Evolutionary conservation across 805 yeast genomes (phyloP), one percentile per base, ranked within the genome.

Genomic region (Ogataea glucozyma): DNA sequence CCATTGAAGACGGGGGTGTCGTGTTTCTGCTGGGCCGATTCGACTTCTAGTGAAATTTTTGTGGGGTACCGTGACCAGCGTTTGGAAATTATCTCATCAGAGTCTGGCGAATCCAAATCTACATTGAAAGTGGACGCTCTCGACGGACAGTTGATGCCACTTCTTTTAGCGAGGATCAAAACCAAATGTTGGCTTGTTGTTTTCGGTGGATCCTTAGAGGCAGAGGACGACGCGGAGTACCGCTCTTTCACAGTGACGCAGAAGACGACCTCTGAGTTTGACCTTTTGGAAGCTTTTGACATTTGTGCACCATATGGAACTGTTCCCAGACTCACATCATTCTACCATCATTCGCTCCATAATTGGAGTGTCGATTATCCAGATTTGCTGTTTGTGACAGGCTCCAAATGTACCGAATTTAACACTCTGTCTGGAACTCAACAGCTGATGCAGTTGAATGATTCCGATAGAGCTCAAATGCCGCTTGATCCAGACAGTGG

Each of bases 401-500:
- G 84, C 2, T 76, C 89, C 0, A 72, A 79, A 18, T 78, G 93
- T 0, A 71, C 85, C 3, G 96, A 86, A 41, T 55, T 85, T 12
- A 63, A 76, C 6, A 63, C 82, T 1, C 45, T 75, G 19, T 69
- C 78, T 2, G 52, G 65, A 1, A 36, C 51, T 0, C 61, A 62
- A 14, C 56, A 68, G 3, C 54, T 83, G 1, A 66, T 66, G 22
- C 81, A 81, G 7, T 61, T 75, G 3, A 85, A 84, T 52, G 97
- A 89, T 56, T 69, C 81, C 4, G 79, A 78, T 53, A 72, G 85
- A 38, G 95, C 96, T 0, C 73, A 79, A 19, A 67, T 88, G 48
- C 96, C 96, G 1, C 67, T 87, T 52, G 78, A 78, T 55, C 82
- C 78, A 7, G 81, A 71, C 2, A 67, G 82, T 1, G 82, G 76